A percentile compares a stretch with the other conserved stretches of the same genome.
Evolutionary conservation across 305 asterid genomes (phyloP).

Genomic region (Solanum hybrid): DNA sequence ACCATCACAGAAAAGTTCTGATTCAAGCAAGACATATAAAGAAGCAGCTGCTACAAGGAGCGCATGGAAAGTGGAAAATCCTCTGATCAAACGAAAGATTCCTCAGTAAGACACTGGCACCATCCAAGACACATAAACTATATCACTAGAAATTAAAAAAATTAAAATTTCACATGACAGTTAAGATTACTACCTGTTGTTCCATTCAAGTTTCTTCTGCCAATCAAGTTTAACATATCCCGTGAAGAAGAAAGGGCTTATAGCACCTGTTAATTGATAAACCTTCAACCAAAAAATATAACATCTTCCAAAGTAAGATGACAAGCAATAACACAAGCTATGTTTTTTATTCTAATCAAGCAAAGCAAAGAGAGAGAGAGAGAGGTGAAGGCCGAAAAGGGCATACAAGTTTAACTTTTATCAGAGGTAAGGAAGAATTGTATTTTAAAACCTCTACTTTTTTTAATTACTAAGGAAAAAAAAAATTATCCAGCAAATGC

Average conservation of each 20-base stretch:
- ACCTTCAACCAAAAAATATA: constrained; percentile 43
- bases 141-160: background rate
- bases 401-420: background rate
- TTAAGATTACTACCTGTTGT: constrained; percentile 46
- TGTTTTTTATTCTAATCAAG: background rate
- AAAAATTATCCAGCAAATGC: background rate
- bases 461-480: background rate
- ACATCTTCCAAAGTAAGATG: constrained; percentile 13
- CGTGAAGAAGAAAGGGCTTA: constrained; percentile 43
- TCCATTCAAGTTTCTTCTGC: constrained; percentile 69
- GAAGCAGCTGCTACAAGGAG: constrained; percentile 57
- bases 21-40: constrained; percentile 50
- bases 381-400: background rate
- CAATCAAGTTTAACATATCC: constrained; percentile 56
- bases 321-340: background rate
- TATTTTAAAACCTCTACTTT: background rate
- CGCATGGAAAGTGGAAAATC: constrained; percentile 89
- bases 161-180: background rate
- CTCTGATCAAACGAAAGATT: constrained; percentile 40
- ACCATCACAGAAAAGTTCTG: constrained; percentile 44
- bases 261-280: constrained; percentile 57
- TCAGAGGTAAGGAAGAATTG: background rate
- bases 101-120: background rate
- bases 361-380: background rate
- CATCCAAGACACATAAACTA: background rate